A percentile compares a stretch with the other conserved stretches of the same genome.
phyloP scores from a whole-genome alignment of 208 protist species.

The Tetramitus jugosus region DNA sequence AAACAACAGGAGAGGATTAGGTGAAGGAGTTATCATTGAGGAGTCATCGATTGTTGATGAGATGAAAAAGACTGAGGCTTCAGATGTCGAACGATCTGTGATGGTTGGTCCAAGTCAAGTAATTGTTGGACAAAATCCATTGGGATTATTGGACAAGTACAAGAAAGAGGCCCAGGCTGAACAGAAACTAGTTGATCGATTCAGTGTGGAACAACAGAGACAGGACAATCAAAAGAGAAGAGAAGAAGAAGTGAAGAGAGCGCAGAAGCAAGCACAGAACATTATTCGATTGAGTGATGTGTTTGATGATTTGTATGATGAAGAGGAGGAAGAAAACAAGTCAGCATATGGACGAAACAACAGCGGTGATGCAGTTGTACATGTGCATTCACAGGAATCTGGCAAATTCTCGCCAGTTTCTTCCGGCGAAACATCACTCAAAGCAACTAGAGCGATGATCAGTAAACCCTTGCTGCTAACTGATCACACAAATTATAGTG shows the following conservation, averaged over 20 bases:
- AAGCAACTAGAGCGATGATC: not conserved
- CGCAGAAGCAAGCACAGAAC: not conserved
- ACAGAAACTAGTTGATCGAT: too few species aligned
- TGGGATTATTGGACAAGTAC: not conserved
- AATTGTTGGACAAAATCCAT: constrained; percentile 1
- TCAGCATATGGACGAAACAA: not conserved
- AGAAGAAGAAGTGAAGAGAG: not conserved
- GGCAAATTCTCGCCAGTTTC: not conserved
- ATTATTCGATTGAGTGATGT: not conserved
- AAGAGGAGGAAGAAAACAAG: not conserved
- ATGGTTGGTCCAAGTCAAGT: too few species aligned
- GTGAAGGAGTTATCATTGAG: too few species aligned
- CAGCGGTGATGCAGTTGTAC: not conserved
- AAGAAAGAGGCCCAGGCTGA: not conserved
- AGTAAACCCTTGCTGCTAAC: not conserved
- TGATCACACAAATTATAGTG: too few species aligned
- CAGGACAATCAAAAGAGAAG: not conserved
- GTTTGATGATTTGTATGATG: not conserved
- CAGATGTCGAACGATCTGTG: too few species aligned
- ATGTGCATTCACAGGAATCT: not conserved
- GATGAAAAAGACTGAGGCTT: too few species aligned
- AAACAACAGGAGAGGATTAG: too few species aligned
- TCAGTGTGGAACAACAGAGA: not conserved
- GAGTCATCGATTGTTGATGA: too few species aligned
- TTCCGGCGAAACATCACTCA: not conserved